Percentiles rank a stretch among this genome's conserved stretches.
phyloP scores from a whole-genome alignment of 1,139 yeast species.

The Geotrichum restrictum region DNA sequence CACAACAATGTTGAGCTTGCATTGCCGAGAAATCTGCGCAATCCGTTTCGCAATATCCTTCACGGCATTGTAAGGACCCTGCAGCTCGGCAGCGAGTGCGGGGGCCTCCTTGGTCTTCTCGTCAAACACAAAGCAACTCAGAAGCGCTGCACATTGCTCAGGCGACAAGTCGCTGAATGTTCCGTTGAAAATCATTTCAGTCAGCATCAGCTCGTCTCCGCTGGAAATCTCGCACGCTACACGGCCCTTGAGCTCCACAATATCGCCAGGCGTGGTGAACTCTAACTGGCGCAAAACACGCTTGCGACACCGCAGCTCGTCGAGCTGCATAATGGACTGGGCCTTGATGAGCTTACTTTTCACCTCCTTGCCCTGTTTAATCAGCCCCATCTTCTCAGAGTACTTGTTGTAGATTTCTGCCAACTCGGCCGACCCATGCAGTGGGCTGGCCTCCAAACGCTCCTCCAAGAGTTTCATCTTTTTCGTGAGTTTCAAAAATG shows the following conservation, averaged over 20 bases:
- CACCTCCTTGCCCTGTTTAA: constrained; percentile 56
- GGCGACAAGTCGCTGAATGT: constrained; percentile 81
- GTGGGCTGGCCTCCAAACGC: constrained; percentile 65
- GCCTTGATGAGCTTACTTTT: constrained; percentile 38
- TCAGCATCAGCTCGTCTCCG: constrained; percentile 72
- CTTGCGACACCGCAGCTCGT: constrained; percentile 87
- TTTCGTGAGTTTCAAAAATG: constrained; percentile 63
- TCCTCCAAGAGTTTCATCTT: constrained; percentile 80
- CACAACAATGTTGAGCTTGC: constrained; percentile 82
- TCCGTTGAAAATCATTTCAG: constrained; percentile 93
- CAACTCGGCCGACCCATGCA: constrained; percentile 62
- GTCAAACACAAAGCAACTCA: constrained; percentile 95
- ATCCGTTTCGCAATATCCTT: constrained; percentile 87
- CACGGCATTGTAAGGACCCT: constrained; percentile 82
- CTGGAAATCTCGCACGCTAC: constrained; percentile 84
- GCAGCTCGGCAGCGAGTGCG: constrained; percentile 75
- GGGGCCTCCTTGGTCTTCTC: constrained; percentile 91
- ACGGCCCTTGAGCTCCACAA: constrained; percentile 59
- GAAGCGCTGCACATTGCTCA: constrained; percentile 85
- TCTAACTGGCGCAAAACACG: constrained; percentile 84
- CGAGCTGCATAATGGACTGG: constrained; percentile 71
- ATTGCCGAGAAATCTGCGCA: constrained; percentile 83
- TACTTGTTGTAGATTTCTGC: constrained; percentile 60
- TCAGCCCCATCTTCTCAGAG: constrained; percentile 58
- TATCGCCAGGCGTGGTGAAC: constrained; percentile 73